A percentile compares a stretch with the other conserved stretches of the same genome.
These are phyloP conservation scores for Geotrichum ghanense DNA, from an alignment of 805 yeast genomes.

Conservation along the genomic window DNA sequence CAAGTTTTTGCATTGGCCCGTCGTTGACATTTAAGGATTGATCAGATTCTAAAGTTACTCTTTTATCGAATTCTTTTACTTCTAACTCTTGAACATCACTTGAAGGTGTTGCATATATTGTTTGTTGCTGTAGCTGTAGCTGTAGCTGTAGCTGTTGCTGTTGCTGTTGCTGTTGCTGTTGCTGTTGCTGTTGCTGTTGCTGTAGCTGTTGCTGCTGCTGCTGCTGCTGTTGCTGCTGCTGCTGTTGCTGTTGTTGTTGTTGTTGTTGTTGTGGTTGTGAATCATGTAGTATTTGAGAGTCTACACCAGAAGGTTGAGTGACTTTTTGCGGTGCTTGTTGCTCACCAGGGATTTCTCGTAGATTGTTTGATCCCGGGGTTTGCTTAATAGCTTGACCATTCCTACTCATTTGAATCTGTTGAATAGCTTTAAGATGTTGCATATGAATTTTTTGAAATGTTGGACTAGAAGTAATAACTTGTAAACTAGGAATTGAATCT, in stretches of 20 bases:
- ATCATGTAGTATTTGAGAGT: no score
- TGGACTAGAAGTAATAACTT: neutral
- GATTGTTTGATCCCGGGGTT: no score
- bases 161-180: constrained; percentile 5
- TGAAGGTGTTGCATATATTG: neutral
- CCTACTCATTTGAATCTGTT: no score
- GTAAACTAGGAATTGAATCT: neutral
- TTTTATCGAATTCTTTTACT: no score
- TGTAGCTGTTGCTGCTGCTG: constrained; percentile 11
- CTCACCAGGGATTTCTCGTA: no score
- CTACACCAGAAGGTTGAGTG: constrained; percentile 42
- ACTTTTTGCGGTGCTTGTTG: constrained; percentile 30
- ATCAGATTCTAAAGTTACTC: neutral
- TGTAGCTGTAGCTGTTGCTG: constrained; percentile 9
- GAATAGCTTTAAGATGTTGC: neutral
- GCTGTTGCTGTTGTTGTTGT: constrained; percentile 49
- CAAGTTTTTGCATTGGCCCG: neutral
- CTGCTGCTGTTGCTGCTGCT: constrained; percentile 17
- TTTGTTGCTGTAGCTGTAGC: neutral
- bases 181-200: neutral
- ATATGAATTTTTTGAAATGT: neutral
- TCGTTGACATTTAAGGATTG: neutral
- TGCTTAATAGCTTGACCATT: constrained; percentile 7
- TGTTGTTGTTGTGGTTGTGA: constrained; percentile 55
- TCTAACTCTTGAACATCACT: neutral